Conservation (phyloP, 2,329 filamentous ascomycete genomes). For the Teratosphaeria pseudoeucalypti region DNA sequence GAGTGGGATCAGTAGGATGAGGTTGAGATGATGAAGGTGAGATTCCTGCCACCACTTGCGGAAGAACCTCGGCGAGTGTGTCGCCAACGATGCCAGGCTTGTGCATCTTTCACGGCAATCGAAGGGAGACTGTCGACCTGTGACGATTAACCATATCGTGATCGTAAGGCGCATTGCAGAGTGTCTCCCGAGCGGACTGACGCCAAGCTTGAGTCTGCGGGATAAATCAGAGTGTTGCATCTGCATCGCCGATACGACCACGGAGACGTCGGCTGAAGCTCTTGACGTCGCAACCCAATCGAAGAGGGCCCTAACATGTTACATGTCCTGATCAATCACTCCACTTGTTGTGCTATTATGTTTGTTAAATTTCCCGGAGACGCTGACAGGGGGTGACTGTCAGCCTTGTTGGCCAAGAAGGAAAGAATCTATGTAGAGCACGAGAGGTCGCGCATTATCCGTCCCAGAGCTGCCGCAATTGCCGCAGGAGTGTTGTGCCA, state of each 20-base stretch:
- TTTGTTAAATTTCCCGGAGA: not conserved
- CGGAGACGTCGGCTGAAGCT: too few relatives aligned
- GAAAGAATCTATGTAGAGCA: not conserved
- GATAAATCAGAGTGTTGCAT: too few relatives aligned
- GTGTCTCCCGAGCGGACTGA: too few relatives aligned
- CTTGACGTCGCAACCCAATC: too few relatives aligned
- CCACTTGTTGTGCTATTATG: not conserved
- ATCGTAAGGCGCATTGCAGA: too few relatives aligned
- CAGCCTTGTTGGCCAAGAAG: not conserved
- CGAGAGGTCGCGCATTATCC: not conserved
- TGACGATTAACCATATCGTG: not conserved
- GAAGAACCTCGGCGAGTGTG: conserved; percentile 29
- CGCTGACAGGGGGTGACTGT: not conserved
- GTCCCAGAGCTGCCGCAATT: not conserved
- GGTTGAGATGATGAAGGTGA: conserved; percentile 27
- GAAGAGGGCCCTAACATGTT: too few relatives aligned
- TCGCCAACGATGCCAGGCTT: conserved; percentile 18
- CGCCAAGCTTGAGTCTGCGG: too few relatives aligned
- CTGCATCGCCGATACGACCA: too few relatives aligned
- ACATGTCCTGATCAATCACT: not conserved
- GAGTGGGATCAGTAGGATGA: conserved; percentile 30
- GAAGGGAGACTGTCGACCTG: not conserved
- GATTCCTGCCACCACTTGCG: conserved; percentile 32
- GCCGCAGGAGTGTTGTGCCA: not conserved
- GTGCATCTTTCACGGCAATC: conserved; percentile 15